A percentile compares a stretch with the other conserved stretches of the same genome.
These are phyloP conservation scores for Aspergillus carlsbadensis DNA, from an alignment of 495 filamentous ascomycete species.

Conservation along the genomic window DNA sequence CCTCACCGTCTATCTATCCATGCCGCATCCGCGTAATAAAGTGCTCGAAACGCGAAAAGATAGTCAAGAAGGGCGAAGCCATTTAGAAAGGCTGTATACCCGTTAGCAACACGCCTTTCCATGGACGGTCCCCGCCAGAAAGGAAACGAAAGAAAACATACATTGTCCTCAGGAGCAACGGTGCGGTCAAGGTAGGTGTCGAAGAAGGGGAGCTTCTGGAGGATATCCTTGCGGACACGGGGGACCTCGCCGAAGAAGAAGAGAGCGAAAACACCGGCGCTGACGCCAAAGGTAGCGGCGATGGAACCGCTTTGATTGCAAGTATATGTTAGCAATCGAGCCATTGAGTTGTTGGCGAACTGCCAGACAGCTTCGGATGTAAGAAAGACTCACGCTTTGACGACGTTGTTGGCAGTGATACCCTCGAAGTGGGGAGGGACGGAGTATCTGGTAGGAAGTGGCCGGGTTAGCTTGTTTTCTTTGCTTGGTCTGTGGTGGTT, in stretches of 20 bases:
- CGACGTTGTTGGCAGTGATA: conserved; percentile 40
- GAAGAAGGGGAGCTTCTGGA: conserved; percentile 61
- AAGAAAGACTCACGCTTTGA: conserved; percentile 49
- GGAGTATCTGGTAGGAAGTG: conserved; percentile 46
- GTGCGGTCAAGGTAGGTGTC: conserved; percentile 57
- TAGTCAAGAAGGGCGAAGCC: conserved; percentile 8
- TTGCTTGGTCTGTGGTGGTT: background rate
- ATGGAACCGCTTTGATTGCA: conserved; percentile 47
- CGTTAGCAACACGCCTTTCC: conserved; percentile 20
- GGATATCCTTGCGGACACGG: conserved; percentile 64
- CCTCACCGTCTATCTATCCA: conserved; percentile 10
- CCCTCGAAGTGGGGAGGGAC: conserved; percentile 49
- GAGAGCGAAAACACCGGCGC: conserved; percentile 61
- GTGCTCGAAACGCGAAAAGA: conserved; percentile 2
- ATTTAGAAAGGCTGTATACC: conserved; percentile 43
- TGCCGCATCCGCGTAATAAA: conserved; percentile 9
- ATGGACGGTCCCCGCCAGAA: background rate
- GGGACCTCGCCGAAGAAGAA: conserved; percentile 73
- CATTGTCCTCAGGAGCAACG: conserved; percentile 65
- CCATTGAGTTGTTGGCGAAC: no score
- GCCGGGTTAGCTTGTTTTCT: conserved; percentile 6
- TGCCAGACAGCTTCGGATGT: background rate
- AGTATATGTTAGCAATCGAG: conserved; percentile 13
- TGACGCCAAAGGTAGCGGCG: conserved; percentile 57
- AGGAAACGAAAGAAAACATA: conserved; percentile 22